These are phyloP conservation scores for Claviceps maximensis DNA, from an alignment of 2,329 filamentous ascomycete genomes.

Conservation along the genomic window DNA sequence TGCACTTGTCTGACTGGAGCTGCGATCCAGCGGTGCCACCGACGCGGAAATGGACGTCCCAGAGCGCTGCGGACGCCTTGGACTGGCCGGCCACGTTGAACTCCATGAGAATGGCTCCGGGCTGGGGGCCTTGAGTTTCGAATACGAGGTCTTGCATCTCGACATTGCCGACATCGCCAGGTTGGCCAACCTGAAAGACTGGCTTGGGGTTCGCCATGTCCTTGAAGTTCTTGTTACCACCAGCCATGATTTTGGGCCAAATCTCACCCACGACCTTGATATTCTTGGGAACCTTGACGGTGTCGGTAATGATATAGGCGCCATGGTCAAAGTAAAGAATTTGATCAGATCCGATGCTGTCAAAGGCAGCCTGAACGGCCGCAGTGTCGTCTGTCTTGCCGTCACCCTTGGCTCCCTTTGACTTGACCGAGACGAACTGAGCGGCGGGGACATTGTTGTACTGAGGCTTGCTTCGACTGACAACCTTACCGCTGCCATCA, in stretches of 20 bases:
- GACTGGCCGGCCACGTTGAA: conserved; percentile 67
- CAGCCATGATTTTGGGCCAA: conserved; percentile 80
- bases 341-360: conserved; percentile 49
- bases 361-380: conserved; percentile 66
- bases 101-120: conserved; percentile 80
- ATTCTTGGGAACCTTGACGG: conserved; percentile 60
- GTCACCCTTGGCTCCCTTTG: conserved; percentile 73
- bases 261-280: conserved; percentile 84
- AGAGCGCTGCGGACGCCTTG: conserved; percentile 65
- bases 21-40: conserved; percentile 76
- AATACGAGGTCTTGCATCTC: conserved; percentile 85
- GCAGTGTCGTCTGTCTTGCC: conserved; percentile 76
- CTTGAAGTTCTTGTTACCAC: conserved; percentile 55
- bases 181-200: conserved; percentile 73
- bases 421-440: conserved; percentile 73
- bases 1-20: conserved; percentile 66
- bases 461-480: conserved; percentile 79
- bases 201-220: conserved; percentile 64
- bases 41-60: conserved; percentile 93
- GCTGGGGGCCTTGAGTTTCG: conserved; percentile 67
- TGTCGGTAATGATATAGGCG: conserved; percentile 56
- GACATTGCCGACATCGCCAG: conserved; percentile 63
- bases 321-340: conserved; percentile 67
- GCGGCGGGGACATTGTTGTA: conserved; percentile 57
- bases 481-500: conserved; percentile 51